These are phyloP conservation scores for Albophoma yamanashiensis DNA, from an alignment of 2,329 filamentous ascomycete species.

Conservation along the genomic window DNA sequence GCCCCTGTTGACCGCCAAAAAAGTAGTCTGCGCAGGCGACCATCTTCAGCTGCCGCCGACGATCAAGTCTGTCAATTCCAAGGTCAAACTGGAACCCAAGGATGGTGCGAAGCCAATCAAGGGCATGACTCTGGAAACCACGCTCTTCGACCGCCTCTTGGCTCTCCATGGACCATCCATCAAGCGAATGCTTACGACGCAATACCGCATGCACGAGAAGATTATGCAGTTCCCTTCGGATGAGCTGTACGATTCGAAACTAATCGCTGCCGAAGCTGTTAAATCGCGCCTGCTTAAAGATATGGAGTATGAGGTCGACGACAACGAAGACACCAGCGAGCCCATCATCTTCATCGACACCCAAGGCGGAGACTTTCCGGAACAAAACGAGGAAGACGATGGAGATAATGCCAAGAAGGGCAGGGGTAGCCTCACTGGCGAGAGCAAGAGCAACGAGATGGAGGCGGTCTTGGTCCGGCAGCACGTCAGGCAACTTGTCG, in stretches of 20 bases:
- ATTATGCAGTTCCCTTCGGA: constrained; percentile 94
- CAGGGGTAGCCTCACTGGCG: constrained; percentile 33
- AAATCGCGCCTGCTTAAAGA: constrained; percentile 64
- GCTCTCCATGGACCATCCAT: constrained; percentile 69
- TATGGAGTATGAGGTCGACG: constrained; percentile 64
- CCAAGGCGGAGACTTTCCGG: constrained; percentile 84
- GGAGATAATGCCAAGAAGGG: constrained; percentile 32
- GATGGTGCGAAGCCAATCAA: constrained; percentile 29
- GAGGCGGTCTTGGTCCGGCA: constrained; percentile 71
- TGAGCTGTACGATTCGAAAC: constrained; percentile 72
- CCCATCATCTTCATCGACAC: constrained; percentile 93
- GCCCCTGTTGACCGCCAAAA: constrained; percentile 66
- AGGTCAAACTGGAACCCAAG: constrained; percentile 27
- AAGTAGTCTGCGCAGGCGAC: constrained; percentile 86
- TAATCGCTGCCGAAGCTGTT: constrained; percentile 73
- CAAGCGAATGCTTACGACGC: constrained; percentile 91
- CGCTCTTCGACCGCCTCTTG: constrained; percentile 83
- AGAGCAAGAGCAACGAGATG: constrained; percentile 84
- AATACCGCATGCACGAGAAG: constrained; percentile 94
- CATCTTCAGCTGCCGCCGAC: constrained; percentile 91
- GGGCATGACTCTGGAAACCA: constrained; percentile 66
- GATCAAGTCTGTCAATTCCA: constrained; percentile 66
- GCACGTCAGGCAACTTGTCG: constrained; percentile 68
- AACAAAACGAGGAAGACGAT: constrained; percentile 67
- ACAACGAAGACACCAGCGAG: constrained; percentile 78